These are phyloP conservation scores for Cucurbita pepo DNA, from an alignment of 306 rosid genomes.

Conservation along the genomic window DNA sequence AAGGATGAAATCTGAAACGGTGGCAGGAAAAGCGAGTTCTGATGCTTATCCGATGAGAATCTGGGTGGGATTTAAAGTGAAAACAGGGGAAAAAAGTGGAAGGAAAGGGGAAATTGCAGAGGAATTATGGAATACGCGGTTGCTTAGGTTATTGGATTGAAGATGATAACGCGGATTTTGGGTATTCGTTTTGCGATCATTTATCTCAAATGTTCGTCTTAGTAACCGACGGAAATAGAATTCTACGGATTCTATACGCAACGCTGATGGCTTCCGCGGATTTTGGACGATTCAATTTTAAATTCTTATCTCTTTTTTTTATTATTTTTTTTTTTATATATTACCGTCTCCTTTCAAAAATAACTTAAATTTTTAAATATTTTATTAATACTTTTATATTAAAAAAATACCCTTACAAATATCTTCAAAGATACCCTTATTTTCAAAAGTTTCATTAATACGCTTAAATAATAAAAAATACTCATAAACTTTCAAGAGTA, in stretches of 20 bases:
- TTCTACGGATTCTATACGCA: neutral
- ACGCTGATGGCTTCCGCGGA: neutral
- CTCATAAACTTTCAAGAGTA: too few species aligned
- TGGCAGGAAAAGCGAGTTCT: neutral
- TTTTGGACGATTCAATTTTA: neutral
- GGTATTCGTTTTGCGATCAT: neutral
- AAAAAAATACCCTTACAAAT: too few species aligned
- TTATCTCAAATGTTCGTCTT: neutral
- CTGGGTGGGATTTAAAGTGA: constrained; percentile 47
- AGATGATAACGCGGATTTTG: neutral
- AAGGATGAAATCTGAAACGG: neutral
- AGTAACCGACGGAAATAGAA: neutral
- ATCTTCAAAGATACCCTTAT: too few species aligned
- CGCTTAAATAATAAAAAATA: too few species aligned
- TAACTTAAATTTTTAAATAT: too few species aligned
- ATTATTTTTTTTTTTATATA: too few species aligned
- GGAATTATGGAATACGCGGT: neutral
- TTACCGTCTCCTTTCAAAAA: too few species aligned
- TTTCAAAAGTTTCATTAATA: too few species aligned
- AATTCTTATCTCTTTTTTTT: too few species aligned
- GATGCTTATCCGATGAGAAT: neutral
- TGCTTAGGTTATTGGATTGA: neutral
- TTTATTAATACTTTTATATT: too few species aligned
- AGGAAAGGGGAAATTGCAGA: constrained; percentile 12
- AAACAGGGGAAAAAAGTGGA: constrained; percentile 47